Evolutionary conservation across 495 filamentous ascomycete species (phyloP), one percentile per base, ranked within the genome.

Genomic region (Sporormia fimetaria): DNA sequence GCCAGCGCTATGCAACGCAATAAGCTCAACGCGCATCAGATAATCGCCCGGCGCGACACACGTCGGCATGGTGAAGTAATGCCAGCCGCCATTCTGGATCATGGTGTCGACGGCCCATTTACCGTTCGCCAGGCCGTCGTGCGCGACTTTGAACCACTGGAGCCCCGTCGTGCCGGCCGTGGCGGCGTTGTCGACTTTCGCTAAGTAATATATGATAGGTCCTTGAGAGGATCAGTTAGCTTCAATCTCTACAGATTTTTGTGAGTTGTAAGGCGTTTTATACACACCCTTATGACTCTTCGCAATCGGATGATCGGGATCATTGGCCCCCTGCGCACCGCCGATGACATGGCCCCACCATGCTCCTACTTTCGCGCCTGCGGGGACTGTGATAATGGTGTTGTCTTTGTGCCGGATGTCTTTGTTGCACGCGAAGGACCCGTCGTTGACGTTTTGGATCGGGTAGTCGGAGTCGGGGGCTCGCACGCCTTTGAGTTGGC

Each of bases 381-480:
- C 51, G 0, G 54, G 40, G 26, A 70, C 62, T 16, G 50, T 55
- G 44, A 71, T 60, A 35, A 71, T 57, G 12, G 60, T 59, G 40
- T 54, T 37, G 23, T 66, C 67, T 33, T 57, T 67, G 21, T 47
- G 55, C 10, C 14, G 37, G 21, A 58, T 31, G 4, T 37, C 47
- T 4, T 46, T 54, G 37, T 58, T 58, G 37, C 53, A 58, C 16
- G 49, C 36, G 20, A 51, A 50, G 6, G 22, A 11, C 1, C 6
- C 2, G 20, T 20, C 16, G 42, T 29, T 68, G 39, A 70, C 70
- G 57, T 70, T 65, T 46, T 60, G 62, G 14, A 68, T 66, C 17
- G 68, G 68, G 54, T 70, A 67, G 62, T 73, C 69, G 56, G 67
- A 66, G 33, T 49, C 58, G 4, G 72, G 71, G 3, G 71, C 67